Percentiles rank a stretch among this genome's conserved stretches.
Conservation (phyloP, 2,329 filamentous ascomycete species). For the Stagonosporopsis cucurbitacearum region DNA sequence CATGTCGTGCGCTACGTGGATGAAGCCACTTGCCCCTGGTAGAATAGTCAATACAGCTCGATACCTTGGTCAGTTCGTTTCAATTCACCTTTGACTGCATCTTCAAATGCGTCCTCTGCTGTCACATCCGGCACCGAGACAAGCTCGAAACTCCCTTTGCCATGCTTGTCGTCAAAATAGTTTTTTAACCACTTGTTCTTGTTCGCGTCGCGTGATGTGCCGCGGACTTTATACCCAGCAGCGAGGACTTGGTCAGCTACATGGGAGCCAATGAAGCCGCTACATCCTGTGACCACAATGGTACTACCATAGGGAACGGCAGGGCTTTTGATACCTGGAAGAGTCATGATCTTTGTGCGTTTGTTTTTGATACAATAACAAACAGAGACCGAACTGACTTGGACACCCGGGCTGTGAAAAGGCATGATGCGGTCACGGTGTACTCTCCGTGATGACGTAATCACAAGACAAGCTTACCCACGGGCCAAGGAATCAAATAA, state of each 20-base stretch:
- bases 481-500: no score
- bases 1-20: conserved; percentile 55
- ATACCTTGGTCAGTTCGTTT: not conserved
- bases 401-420: not conserved
- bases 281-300: conserved; percentile 47
- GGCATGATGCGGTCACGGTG: not conserved
- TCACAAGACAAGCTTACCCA: no score
- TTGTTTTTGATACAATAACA: not conserved
- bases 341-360: not conserved
- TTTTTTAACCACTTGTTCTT: conserved; percentile 41
- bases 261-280: conserved; percentile 45
- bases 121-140: conserved; percentile 41
- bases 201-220: conserved; percentile 38
- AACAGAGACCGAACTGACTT: not conserved
- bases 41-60: not conserved
- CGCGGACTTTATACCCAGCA: conserved; percentile 45
- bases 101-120: conserved; percentile 32
- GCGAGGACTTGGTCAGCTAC: conserved; percentile 41
- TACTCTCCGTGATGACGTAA: conserved; percentile 16
- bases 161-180: conserved; percentile 37
- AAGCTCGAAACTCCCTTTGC: conserved; percentile 34
- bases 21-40: conserved; percentile 48
- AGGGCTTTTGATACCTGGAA: conserved; percentile 24
- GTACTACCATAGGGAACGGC: conserved; percentile 32
- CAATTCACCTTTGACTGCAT: conserved; percentile 33